Base-by-base conservation (phyloP, 1,284 basidiomycete genomes). In the Cryptococcus sp. region DNA sequence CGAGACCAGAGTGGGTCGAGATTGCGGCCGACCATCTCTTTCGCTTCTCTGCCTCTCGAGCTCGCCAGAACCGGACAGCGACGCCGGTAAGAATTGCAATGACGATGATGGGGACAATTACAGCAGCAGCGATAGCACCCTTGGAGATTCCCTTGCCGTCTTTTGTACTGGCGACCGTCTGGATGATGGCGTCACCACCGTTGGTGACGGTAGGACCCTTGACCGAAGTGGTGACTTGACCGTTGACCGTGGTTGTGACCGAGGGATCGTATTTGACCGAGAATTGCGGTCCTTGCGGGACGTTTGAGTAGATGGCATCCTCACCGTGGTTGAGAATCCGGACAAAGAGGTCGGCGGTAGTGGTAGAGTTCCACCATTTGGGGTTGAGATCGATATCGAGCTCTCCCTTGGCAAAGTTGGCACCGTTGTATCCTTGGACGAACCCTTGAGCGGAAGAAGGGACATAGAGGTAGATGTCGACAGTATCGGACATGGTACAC, bases 391-490 rank as follows among this genome's bases (percentile, higher is more conserved):
- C 54, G 16, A 69, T 71, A 6, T 77, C 68, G 66, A 82, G 84
- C 46, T 74, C 73, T 23, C 86, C 86, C 5, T 73, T 39, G 3
- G 75, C 60, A 67, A 77, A 84, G 48, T 77, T 72, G 52, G 89
- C 80, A 42, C 74, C 74, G 38, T 78, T 62, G 81, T 81, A 91
- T 41, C 77, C 75, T 56, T 88, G 82, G 52, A 89, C 74, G 33
- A 78, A 76, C 11, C 80, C 71, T 31, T 59, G 69, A 21, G 60
- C 48, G 3, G 76, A 65, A 2, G 58, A 47, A 0, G 84, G 81
- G 1, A 80, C 80, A 65, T 82, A 82, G 45, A 92, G 79, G 66
- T 85, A 85, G 58, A 92, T 82, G 73, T 90, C 86, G 62, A 86
- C 75, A 34, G 73, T 69, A 37, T 71, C 45, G 44, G 84, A 59